These are phyloP conservation scores for Clathrus columnatus DNA, from an alignment of 768 basidiomycete genomes.

Conservation along the genomic window DNA sequence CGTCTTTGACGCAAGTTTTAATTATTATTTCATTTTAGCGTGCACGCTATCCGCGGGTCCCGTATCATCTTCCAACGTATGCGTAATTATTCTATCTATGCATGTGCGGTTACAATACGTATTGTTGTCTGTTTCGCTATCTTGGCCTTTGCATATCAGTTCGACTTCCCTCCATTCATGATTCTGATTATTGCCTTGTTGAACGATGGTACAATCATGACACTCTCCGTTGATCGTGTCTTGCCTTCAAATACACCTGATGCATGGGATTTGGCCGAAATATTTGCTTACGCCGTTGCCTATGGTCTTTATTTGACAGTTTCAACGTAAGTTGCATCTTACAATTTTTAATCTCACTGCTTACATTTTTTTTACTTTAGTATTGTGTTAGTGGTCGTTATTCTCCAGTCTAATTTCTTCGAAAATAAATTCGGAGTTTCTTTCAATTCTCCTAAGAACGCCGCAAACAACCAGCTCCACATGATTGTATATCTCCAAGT, in stretches of 20 bases:
- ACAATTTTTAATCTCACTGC: neutral
- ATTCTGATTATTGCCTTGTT: slow-evolving; percentile 93
- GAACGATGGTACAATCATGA: slow-evolving; percentile 99
- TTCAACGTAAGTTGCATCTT: slow-evolving; percentile 63
- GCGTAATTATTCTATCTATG: slow-evolving; percentile 98
- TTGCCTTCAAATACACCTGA: slow-evolving; percentile 89
- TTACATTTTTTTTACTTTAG: slow-evolving; percentile 28
- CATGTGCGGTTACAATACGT: slow-evolving; percentile 94
- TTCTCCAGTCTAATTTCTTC: slow-evolving; percentile 87
- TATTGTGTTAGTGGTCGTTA: slow-evolving; percentile 70
- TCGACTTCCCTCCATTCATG: slow-evolving; percentile 99
- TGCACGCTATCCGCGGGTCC: slow-evolving; percentile 96
- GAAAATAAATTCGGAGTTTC: slow-evolving; percentile 72
- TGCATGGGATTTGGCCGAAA: slow-evolving; percentile 93
- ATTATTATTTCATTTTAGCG: slow-evolving; percentile 22
- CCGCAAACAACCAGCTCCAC: slow-evolving; percentile 72
- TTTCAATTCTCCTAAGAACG: slow-evolving; percentile 31
- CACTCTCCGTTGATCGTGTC: slow-evolving; percentile 91
- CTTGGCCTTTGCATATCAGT: slow-evolving; percentile 91
- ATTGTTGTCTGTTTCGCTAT: slow-evolving; percentile 97
- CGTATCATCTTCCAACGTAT: slow-evolving; percentile 99
- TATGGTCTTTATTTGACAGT: slow-evolving; percentile 90
- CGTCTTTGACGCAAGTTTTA: neutral
- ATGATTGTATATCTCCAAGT: slow-evolving; percentile 93
- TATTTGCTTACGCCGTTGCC: slow-evolving; percentile 90